Evolutionary conservation across 768 basidiomycete genomes (phyloP), one percentile per base, ranked within the genome.

Genomic region (Pisolithus orientalis): DNA sequence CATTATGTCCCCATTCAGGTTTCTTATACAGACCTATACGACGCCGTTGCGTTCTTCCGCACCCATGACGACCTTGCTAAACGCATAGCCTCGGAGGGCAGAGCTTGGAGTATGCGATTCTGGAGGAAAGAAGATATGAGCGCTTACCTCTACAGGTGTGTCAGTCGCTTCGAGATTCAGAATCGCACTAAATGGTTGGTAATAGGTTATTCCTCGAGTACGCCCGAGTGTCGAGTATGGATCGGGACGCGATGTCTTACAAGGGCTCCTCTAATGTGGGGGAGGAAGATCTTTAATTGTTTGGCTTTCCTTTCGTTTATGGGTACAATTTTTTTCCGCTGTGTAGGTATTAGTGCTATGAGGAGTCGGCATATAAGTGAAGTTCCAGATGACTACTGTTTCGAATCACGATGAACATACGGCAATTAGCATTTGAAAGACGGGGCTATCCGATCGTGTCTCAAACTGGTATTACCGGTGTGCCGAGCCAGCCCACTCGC

Each of bases 1-100:
- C 87, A 88, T 64, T 90, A 88, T 61, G 75, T 89, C 1, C 87
- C 87, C 2, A 71, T 88, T 4, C 78, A 82, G 56, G 53, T 84
- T 0, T 83, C 85, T 56, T 75, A 84, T 10, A 74, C 77, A 0
- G 86, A 90, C 64, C 65, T 90, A 4, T 78, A 86, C 62, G 89
- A 90, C 57, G 71, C 81, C 4, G 72, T 87, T 43, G 67, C 82
- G 1, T 92, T 92, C 71, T 90, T 90, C 70, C 79, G 81, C 0
- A 80, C 72, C 0, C 85, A 88, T 56, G 85, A 89, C 48, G 75
- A 71, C 1, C 60, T 85, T 42, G 85, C 78, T 1, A 62, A 62
- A 42, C 75, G 72, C 50, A 85, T 88, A 37, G 87, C 83, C 0
- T 50, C 63, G 2, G 72, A 76, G 0, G 84, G 87, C 0, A 70